phyloP scores from a whole-genome alignment of 495 filamentous ascomycete genomes.

The Penicillium pancosmium region DNA sequence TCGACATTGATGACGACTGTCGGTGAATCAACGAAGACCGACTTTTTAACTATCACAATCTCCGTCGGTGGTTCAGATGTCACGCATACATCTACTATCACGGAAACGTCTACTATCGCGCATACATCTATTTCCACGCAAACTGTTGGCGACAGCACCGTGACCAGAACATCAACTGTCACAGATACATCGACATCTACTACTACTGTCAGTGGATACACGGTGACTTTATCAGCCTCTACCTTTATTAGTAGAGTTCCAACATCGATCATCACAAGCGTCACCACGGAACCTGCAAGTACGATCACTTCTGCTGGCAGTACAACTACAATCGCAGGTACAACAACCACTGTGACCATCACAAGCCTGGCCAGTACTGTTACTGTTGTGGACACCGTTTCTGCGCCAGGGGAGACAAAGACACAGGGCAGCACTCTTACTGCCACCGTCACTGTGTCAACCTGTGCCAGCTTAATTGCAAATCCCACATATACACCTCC shows the following conservation, averaged over 20 bases:
- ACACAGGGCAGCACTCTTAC: background rate
- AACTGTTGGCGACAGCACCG: background rate
- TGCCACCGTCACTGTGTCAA: background rate
- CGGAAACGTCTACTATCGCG: conserved; percentile 1
- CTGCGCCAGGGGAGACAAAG: background rate
- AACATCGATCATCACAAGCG: conserved; percentile 5
- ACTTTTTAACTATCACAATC: background rate
- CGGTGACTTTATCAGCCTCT: background rate
- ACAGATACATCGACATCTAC: background rate
- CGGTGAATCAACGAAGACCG: background rate
- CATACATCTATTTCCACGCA: background rate
- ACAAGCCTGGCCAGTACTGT: background rate
- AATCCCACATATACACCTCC: background rate
- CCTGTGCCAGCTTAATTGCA: background rate
- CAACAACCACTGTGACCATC: conserved; percentile 1
- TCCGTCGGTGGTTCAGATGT: background rate
- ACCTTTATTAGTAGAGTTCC: conserved; percentile 3
- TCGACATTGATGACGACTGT: background rate
- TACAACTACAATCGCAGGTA: conserved; percentile 2
- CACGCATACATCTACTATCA: conserved; percentile 6
- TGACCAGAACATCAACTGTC: conserved; percentile 3
- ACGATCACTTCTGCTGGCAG: conserved; percentile 6
- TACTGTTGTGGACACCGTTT: conserved; percentile 5
- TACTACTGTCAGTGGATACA: background rate
- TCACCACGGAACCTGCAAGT: conserved; percentile 1